Percentiles rank a stretch among this genome's conserved stretches.
phyloP scores from a whole-genome alignment of 129 eudicot genomes.

The Artemisia argyi region DNA sequence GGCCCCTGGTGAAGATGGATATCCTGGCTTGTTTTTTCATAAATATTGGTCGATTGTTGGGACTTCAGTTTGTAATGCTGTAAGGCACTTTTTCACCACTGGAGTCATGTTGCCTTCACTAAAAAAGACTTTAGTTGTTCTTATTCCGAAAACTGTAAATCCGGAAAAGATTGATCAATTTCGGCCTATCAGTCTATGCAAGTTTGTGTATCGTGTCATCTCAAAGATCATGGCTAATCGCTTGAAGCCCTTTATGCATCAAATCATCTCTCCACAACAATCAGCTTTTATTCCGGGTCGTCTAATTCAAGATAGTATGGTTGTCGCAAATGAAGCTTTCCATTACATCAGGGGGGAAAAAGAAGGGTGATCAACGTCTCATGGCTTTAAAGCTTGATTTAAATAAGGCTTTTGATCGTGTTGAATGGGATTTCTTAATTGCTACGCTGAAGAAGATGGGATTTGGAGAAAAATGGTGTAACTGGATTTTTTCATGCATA shows the following conservation, averaged over 20 bases:
- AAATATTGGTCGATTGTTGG: slow-evolving; percentile 17
- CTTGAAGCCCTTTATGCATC: neutral
- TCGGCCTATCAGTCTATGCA: no score
- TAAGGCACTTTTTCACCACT: neutral
- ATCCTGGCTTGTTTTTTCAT: no score
- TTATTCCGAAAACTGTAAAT: no score
- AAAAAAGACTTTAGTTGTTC: neutral
- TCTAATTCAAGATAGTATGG: no score
- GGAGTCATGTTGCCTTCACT: neutral
- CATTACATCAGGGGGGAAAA: no score
- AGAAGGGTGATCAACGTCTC: no score
- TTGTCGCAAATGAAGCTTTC: no score
- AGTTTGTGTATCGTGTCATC: no score
- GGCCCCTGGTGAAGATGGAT: slow-evolving; percentile 22
- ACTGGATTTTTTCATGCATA: neutral
- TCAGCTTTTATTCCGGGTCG: no score
- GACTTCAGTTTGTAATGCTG: neutral
- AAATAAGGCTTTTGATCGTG: no score
- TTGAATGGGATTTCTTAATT: neutral
- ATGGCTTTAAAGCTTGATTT: no score
- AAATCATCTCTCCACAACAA: neutral
- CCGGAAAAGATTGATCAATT: neutral
- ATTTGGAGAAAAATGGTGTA: neutral
- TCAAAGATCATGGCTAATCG: neutral
- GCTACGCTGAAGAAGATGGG: neutral